Evolutionary conservation across 371 early-diverging fungal genomes (phyloP).

Genomic region (Batkoa obscura): DNA sequence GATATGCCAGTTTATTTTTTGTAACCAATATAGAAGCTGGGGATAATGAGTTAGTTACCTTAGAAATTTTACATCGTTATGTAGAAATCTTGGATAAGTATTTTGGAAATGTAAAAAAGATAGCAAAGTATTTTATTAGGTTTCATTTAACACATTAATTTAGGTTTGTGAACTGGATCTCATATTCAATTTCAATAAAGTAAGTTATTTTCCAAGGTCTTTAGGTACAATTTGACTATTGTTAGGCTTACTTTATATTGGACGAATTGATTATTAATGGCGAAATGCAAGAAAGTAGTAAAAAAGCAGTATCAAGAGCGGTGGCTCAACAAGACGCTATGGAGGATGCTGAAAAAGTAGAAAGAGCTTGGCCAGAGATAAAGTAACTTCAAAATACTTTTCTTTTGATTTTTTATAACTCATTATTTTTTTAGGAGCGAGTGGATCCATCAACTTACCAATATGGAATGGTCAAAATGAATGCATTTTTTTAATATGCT

Average conservation of each 20-base stretch:
- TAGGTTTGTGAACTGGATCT: constrained; percentile 77
- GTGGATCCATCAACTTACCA: no score
- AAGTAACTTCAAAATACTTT: no score
- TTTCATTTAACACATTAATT: not conserved
- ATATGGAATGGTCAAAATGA: no score
- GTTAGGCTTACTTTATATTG: constrained; percentile 5
- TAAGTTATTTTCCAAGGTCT: constrained; percentile 7
- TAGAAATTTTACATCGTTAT: constrained; percentile 93
- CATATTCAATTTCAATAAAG: constrained; percentile 75
- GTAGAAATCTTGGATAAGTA: constrained; percentile 93
- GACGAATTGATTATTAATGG: constrained; percentile 72
- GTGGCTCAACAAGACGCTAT: constrained; percentile 56
- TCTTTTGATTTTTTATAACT: no score
- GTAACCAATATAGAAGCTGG: constrained; percentile 74
- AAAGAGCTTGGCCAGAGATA: constrained; percentile 1
- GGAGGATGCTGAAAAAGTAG: constrained; percentile 34
- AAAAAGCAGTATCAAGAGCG: constrained; percentile 51
- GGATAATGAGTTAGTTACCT: constrained; percentile 82
- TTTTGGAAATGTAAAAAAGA: constrained; percentile 68
- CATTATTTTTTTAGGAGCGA: no score
- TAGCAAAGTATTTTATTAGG: not conserved
- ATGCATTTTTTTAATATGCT: no score
- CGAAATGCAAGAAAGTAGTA: constrained; percentile 65
- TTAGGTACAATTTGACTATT: not conserved
- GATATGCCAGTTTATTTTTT: constrained; percentile 91